A percentile compares a stretch with the other conserved stretches of the same genome.
These are phyloP conservation scores for Medicago lupulina DNA, from an alignment of 306 rosid species.

Conservation along the genomic window DNA sequence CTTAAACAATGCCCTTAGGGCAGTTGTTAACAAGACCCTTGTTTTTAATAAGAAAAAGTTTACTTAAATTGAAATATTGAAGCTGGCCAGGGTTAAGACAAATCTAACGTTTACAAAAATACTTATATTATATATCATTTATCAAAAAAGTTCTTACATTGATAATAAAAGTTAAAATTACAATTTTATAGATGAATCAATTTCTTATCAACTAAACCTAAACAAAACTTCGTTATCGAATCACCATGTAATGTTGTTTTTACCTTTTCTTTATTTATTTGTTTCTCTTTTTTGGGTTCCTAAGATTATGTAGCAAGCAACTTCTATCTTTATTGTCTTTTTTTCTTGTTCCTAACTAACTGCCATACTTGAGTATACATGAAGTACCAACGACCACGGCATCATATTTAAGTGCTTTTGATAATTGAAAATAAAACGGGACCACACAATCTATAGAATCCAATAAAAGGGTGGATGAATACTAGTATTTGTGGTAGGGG, in stretches of 20 bases:
- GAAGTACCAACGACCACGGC: slow-evolving; percentile 49
- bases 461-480: slow-evolving; percentile 6
- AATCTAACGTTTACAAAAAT: no score
- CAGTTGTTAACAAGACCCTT: no score
- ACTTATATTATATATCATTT: no score
- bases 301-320: slow-evolving; percentile 33
- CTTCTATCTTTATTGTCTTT: slow-evolving; percentile 42
- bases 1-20: no score
- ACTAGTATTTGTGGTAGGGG: slow-evolving; percentile 29
- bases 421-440: slow-evolving; percentile 19
- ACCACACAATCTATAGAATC: slow-evolving; percentile 42
- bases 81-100: no score
- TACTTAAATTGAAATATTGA: no score
- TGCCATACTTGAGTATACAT: slow-evolving; percentile 31
- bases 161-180: no score
- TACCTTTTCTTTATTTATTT: slow-evolving; percentile 12
- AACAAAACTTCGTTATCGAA: no score
- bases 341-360: slow-evolving; percentile 43
- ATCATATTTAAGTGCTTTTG: slow-evolving; percentile 55
- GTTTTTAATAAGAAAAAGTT: no score
- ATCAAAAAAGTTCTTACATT: no score
- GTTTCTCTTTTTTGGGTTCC: slow-evolving; percentile 37
- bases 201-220: no score
- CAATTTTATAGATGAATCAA: no score
- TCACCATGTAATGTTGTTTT: slow-evolving; percentile 35